Evolutionary conservation across 2,329 filamentous ascomycete genomes (phyloP).

Genomic region (Pseudogymnoascus destructans): DNA sequence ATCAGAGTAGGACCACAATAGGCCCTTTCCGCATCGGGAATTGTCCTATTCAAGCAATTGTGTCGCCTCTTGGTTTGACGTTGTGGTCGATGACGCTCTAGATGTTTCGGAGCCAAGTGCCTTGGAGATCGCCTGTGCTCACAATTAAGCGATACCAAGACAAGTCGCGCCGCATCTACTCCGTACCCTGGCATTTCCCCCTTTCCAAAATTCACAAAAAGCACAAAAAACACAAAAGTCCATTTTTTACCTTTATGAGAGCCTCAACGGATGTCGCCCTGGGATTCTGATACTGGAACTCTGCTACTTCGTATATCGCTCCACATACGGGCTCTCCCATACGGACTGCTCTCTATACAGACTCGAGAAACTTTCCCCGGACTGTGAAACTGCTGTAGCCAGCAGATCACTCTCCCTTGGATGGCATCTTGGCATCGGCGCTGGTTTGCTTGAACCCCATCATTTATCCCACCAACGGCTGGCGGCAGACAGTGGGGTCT

Average conservation of each 20-base stretch:
- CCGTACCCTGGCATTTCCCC: not conserved
- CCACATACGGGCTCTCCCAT: not conserved
- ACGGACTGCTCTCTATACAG: not conserved
- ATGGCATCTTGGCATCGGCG: not conserved
- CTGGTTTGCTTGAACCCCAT: conserved; percentile 1
- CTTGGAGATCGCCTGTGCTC: not conserved
- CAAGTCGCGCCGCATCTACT: not conserved
- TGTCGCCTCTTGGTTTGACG: not conserved
- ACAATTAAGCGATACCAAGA: conserved; percentile 2
- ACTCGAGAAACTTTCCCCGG: not conserved
- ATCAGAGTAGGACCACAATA: not conserved
- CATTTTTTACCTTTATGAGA: not conserved
- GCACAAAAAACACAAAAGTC: not conserved
- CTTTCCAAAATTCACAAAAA: not conserved
- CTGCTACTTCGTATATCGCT: not conserved
- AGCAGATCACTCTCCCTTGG: not conserved
- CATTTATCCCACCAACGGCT: not conserved
- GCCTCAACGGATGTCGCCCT: not conserved
- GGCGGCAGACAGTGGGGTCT: not conserved
- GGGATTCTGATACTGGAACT: not conserved
- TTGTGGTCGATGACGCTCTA: not conserved
- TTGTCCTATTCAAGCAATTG: not conserved
- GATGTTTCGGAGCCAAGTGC: not conserved
- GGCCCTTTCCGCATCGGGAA: not conserved
- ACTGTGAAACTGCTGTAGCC: not conserved